Evolutionary conservation across 768 basidiomycete genomes (phyloP).

Genomic region (Lactarius vividus): DNA sequence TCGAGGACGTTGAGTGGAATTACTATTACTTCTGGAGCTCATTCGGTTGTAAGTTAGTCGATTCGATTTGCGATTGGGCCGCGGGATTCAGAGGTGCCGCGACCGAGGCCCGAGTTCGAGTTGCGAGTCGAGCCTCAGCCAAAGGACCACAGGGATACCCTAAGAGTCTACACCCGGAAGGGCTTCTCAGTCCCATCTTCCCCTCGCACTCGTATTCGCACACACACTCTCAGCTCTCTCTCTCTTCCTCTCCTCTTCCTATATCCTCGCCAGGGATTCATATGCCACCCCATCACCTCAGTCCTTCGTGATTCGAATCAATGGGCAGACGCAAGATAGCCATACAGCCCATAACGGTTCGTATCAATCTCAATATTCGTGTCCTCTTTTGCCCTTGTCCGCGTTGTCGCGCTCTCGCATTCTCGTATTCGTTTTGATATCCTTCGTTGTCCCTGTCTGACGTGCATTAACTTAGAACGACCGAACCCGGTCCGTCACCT

Average conservation of each 20-base stretch:
- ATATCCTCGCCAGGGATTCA: slow-evolving; percentile 8
- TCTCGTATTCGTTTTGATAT: slow-evolving; percentile 17
- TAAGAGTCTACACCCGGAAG: slow-evolving; percentile 20
- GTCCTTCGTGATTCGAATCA: slow-evolving; percentile 11
- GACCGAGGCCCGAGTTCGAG: slow-evolving; percentile 3
- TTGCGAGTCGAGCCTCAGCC: slow-evolving; percentile 12
- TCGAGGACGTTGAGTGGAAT: not conserved
- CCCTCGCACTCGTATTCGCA: slow-evolving; percentile 10
- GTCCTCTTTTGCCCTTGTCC: slow-evolving; percentile 13
- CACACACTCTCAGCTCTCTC: not conserved
- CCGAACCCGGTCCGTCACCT: slow-evolving; percentile 87
- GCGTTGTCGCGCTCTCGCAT: slow-evolving; percentile 30
- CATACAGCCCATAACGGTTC: slow-evolving; percentile 75
- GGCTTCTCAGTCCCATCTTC: slow-evolving; percentile 8
- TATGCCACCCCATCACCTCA: slow-evolving; percentile 9
- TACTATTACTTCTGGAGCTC: not conserved
- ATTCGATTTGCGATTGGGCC: slow-evolving; percentile 25
- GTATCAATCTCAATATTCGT: slow-evolving; percentile 35
- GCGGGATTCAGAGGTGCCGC: slow-evolving; percentile 25
- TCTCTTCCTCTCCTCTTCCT: not conserved
- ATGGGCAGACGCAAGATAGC: slow-evolving; percentile 83
- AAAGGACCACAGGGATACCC: not conserved
- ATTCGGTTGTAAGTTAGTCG: not conserved
- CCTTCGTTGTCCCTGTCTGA: slow-evolving; percentile 31
- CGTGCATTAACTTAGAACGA: slow-evolving; percentile 67